phyloP scores from a whole-genome alignment of 1,284 basidiomycete species.

The Peniophora sp. region DNA sequence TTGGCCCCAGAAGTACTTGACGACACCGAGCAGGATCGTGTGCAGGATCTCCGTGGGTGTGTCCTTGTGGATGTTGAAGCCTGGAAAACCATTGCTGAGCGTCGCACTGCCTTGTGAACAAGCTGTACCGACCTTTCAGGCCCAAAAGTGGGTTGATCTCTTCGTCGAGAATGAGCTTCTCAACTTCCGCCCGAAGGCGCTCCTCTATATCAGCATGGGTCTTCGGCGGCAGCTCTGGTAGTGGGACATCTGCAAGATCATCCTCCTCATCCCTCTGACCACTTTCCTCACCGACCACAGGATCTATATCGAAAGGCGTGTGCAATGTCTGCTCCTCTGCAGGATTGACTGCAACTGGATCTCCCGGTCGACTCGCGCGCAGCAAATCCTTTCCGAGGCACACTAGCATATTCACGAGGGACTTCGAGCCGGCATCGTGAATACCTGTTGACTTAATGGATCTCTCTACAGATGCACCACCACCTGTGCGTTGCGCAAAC shows the following conservation, averaged over 20 bases:
- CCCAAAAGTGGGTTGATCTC: slow-evolving; percentile 6
- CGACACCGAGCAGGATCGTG: slow-evolving; percentile 22
- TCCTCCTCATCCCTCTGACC: too few relatives aligned
- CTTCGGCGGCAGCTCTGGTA: too few relatives aligned
- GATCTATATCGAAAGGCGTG: too few relatives aligned
- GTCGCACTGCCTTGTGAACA: neutral
- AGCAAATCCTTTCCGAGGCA: neutral
- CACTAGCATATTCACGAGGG: neutral
- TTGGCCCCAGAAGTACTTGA: slow-evolving; percentile 28
- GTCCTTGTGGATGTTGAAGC: slow-evolving; percentile 17
- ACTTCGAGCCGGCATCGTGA: neutral
- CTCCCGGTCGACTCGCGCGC: neutral
- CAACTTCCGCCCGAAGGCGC: neutral
- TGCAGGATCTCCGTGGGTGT: slow-evolving; percentile 25
- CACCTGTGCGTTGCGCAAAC: neutral
- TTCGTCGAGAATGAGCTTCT: slow-evolving; percentile 1
- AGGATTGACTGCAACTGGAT: too few relatives aligned
- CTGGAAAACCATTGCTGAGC: too few relatives aligned
- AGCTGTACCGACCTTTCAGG: slow-evolving; percentile 3
- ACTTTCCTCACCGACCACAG: too few relatives aligned
- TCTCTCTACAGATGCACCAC: neutral
- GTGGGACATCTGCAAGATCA: neutral
- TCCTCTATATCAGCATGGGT: neutral
- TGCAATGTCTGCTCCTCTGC: too few relatives aligned
- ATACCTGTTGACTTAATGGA: neutral